Evolutionary conservation across 176 grass and related monocot species (phyloP), one percentile per base, ranked within the genome.

Genomic region (Zea luxurians): DNA sequence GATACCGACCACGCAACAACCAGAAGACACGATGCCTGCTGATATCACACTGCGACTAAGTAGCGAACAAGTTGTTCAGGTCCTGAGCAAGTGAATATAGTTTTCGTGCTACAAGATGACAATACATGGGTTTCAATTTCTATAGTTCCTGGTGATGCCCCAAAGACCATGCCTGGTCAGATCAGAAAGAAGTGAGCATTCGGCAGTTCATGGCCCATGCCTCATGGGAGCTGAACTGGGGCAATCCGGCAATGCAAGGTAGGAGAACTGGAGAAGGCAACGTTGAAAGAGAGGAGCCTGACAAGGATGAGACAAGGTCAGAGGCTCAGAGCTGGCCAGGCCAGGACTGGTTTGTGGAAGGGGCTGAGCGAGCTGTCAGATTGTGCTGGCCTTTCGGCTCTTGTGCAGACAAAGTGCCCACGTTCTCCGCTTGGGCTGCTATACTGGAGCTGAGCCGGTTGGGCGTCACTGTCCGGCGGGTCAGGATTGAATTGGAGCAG

Each of bases 401-500:
- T 81, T 73, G 49, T 67, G 72, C 61, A 67, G 82, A 89, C 77
- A 89, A 65, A 59, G 43, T 53, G 79, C 71, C 77, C 78, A 73
- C 78, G 77, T 81, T 77, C 42, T 68, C 48, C 10, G 73, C 41
- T 20, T 2, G 50, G 47, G 41, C 6, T 53, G 47, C 35, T 77
- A 66, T 64, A 20, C 52, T 27, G 10, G 40, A 70, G 21, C 4
- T 48, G 47, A 75, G 40, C 82, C 37, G 82, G 71, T 73, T 85
- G 66, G 1, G 48, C 15, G 44, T 85, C 72, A 49, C 77, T 82
- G 44, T 89, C 78, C 35, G 49, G 78, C 10, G 59, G 77, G 72
- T 36, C 70, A 57, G 10, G 4, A 36, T 48, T 45, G 16, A 64
- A 49, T 50, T 16, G 59, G 47, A 71, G 64, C 64, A 10, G 76